These are phyloP conservation scores for Fusarium newnesense DNA, from an alignment of 2,329 filamentous ascomycete species.

Conservation along the genomic window DNA sequence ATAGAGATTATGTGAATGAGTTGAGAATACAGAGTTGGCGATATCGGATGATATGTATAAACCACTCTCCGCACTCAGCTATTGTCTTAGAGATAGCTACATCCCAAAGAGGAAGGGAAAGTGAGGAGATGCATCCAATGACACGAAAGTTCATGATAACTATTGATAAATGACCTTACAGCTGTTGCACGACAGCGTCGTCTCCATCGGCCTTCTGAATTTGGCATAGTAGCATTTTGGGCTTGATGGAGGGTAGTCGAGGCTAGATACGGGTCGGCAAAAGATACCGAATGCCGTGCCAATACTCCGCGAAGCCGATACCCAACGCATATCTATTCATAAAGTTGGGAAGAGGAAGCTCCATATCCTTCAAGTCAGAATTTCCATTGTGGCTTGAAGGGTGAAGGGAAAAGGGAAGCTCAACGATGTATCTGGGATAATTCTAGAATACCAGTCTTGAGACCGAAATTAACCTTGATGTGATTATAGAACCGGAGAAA, in stretches of 20 bases:
- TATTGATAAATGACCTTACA: background rate
- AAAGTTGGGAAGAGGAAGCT: background rate
- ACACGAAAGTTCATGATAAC: background rate
- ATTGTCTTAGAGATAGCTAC: background rate
- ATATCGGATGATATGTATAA: background rate
- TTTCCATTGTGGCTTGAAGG: background rate
- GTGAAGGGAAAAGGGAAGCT: accelerated
- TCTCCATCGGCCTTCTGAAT: constrained; percentile 36
- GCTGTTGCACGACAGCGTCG: background rate
- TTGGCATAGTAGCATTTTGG: constrained; percentile 8
- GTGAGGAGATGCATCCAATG: constrained; percentile 21
- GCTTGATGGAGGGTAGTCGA: background rate
- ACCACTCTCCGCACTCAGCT: background rate
- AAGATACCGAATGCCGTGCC: background rate
- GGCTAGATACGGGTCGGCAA: constrained; percentile 12
- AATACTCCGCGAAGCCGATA: accelerated
- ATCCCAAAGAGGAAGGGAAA: background rate
- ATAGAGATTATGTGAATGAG: background rate
- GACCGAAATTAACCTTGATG: accelerated
- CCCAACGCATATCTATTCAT: accelerated
- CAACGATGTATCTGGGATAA: background rate
- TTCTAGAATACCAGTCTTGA: accelerated
- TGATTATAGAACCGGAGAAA: background rate
- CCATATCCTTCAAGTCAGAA: accelerated
- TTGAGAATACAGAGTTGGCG: background rate